phyloP scores from a whole-genome alignment of 2,329 filamentous ascomycete species.

The Chrysoporthe puriensis region DNA sequence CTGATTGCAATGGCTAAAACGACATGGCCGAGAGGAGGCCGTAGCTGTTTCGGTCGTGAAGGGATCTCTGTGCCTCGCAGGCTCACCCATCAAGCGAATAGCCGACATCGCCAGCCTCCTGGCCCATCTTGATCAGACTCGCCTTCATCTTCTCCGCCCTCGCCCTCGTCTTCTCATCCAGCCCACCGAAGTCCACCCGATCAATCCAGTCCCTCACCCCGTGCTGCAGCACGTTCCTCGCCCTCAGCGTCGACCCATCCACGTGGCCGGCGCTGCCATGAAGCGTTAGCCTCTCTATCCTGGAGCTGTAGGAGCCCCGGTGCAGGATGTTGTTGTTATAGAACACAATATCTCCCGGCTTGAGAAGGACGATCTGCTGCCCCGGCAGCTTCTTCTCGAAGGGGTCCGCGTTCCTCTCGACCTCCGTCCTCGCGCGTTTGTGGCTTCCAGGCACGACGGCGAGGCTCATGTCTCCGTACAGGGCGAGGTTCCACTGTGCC shows the following conservation, averaged over 20 bases:
- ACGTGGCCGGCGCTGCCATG: constrained; percentile 70
- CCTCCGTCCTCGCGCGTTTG: constrained; percentile 67
- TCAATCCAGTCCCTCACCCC: constrained; percentile 67
- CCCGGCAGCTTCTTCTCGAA: constrained; percentile 42
- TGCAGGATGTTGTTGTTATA: constrained; percentile 87
- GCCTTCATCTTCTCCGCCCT: constrained; percentile 65
- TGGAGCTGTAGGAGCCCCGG: constrained; percentile 64
- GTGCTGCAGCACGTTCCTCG: constrained; percentile 73
- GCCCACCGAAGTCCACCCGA: constrained; percentile 55
- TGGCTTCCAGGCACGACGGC: constrained; percentile 81
- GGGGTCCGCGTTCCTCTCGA: constrained; percentile 69
- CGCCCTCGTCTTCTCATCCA: constrained; percentile 46
- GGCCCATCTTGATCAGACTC: constrained; percentile 63
- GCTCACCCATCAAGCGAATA: constrained; percentile 56
- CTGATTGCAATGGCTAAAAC: neutral
- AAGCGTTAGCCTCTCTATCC: constrained; percentile 66
- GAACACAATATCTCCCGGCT: constrained; percentile 77
- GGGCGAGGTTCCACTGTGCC: constrained; percentile 85
- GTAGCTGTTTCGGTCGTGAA: neutral
- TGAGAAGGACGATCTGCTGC: constrained; percentile 58
- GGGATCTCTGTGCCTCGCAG: too few relatives aligned
- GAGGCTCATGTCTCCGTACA: constrained; percentile 74
- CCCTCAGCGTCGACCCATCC: constrained; percentile 56
- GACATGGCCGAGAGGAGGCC: neutral
- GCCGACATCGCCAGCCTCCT: constrained; percentile 61